These are phyloP conservation scores for Helminthosporium solani DNA, from an alignment of 2,329 filamentous ascomycete species.

Conservation along the genomic window DNA sequence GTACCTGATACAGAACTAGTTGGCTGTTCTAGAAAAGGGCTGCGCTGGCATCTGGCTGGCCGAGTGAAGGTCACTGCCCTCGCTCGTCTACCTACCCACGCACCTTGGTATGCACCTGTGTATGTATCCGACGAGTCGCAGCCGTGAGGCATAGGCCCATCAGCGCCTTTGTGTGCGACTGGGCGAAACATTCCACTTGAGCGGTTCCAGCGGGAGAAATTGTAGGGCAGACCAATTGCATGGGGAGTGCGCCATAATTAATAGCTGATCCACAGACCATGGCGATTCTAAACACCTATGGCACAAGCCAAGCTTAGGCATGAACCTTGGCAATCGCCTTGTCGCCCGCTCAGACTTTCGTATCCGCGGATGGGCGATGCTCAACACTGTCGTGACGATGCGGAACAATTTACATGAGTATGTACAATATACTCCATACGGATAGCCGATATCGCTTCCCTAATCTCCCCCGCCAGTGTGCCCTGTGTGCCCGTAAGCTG, in stretches of 20 bases:
- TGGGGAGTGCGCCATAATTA: slow-evolving; percentile 13
- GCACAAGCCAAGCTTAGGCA: slow-evolving; percentile 28
- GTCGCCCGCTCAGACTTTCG: slow-evolving; percentile 17
- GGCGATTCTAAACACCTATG: not conserved
- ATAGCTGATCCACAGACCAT: not conserved
- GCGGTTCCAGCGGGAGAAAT: not conserved
- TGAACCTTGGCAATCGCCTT: slow-evolving; percentile 24
- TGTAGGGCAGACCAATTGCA: slow-evolving; percentile 6
- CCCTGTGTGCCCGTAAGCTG: not conserved
- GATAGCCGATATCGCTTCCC: slow-evolving; percentile 14
- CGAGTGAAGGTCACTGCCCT: slow-evolving; percentile 7
- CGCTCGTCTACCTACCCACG: slow-evolving; percentile 5
- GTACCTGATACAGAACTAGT: not conserved
- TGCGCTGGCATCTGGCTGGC: slow-evolving; percentile 2
- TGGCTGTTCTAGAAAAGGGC: not conserved
- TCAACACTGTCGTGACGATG: slow-evolving; percentile 3
- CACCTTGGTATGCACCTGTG: not conserved
- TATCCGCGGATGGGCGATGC: slow-evolving; percentile 4
- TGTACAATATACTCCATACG: too few species aligned
- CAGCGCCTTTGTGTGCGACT: slow-evolving; percentile 3
- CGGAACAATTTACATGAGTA: slow-evolving; percentile 18
- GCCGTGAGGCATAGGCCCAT: not conserved
- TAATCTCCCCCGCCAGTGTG: not conserved
- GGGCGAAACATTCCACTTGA: slow-evolving; percentile 5
- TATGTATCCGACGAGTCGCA: not conserved